phyloP scores from a whole-genome alignment of 139 green algal genomes.

The Chlorella vulgaris region DNA sequence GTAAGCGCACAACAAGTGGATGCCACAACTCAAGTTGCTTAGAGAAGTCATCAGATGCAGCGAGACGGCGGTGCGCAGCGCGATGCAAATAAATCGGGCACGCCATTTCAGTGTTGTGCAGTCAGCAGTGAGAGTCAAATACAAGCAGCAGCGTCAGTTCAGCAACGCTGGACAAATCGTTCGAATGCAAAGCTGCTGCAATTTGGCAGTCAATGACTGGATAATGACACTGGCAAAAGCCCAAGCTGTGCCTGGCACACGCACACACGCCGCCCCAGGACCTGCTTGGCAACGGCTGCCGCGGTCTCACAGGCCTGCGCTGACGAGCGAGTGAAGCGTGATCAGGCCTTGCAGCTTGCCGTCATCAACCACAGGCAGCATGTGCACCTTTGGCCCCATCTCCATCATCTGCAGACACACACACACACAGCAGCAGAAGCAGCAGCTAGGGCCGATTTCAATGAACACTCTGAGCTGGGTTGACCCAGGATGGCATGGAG shows the following conservation, averaged over 20 bases:
- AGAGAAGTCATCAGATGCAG: background rate
- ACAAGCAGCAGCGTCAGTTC: background rate
- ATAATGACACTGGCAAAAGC: background rate
- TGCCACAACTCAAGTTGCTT: too few species aligned
- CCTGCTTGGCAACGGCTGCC: too few species aligned
- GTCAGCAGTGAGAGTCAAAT: background rate
- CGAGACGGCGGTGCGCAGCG: background rate
- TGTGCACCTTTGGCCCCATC: slow-evolving; percentile 51
- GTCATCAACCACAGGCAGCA: slow-evolving; percentile 61
- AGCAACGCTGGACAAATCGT: background rate
- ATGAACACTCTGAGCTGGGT: too few species aligned
- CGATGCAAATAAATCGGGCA: background rate
- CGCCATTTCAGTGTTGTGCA: background rate
- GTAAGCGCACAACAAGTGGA: too few species aligned
- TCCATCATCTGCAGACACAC: slow-evolving; percentile 54
- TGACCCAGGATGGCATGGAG: background rate
- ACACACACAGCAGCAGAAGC: background rate
- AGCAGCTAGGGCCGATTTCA: background rate
- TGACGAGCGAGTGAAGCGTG: slow-evolving; percentile 66
- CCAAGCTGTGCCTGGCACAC: background rate
- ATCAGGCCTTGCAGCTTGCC: slow-evolving; percentile 53
- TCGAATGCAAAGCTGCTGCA: too few species aligned
- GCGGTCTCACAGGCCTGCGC: slow-evolving; percentile 55
- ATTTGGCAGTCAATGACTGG: background rate
- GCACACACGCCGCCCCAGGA: background rate